Conservation (phyloP, 163 green algal species). For the Chloromonas sp. region DNA sequence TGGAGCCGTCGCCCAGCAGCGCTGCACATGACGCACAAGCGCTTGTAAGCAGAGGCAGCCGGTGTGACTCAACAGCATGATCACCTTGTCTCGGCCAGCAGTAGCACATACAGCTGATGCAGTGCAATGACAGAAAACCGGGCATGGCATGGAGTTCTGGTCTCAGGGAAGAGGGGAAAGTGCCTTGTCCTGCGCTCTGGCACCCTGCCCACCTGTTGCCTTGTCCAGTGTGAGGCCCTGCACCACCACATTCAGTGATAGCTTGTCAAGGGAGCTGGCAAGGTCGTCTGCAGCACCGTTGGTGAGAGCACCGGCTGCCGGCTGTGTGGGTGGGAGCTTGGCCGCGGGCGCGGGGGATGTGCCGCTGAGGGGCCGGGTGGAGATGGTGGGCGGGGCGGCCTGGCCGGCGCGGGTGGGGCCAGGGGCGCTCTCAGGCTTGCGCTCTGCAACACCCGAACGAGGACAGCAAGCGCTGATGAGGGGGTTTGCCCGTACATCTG, state of each 20-base stretch:
- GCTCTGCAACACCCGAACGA: slow-evolving; percentile 2
- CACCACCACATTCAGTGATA: not conserved
- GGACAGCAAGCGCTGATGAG: too few species aligned
- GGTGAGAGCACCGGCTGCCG: not conserved
- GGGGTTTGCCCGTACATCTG: too few species aligned
- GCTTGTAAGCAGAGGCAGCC: too few species aligned
- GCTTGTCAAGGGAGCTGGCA: not conserved
- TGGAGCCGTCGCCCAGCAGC: slow-evolving; percentile 35
- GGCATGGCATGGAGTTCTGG: not conserved
- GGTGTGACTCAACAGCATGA: too few species aligned
- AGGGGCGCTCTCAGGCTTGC: not conserved
- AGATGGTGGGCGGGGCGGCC: not conserved
- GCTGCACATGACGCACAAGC: not conserved
- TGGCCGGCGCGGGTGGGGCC: not conserved
- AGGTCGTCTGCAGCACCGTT: not conserved
- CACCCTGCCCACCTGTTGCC: not conserved
- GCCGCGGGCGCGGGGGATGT: not conserved
- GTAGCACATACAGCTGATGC: too few species aligned
- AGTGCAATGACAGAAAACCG: not conserved
- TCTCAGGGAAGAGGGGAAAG: too few species aligned
- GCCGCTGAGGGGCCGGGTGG: not conserved
- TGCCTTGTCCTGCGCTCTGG: not conserved
- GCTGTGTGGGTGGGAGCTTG: not conserved
- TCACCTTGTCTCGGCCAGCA: too few species aligned
- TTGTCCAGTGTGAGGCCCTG: not conserved